Conservation (phyloP, 2,329 filamentous ascomycete genomes). For the Ceratocystis smalleyi region DNA sequence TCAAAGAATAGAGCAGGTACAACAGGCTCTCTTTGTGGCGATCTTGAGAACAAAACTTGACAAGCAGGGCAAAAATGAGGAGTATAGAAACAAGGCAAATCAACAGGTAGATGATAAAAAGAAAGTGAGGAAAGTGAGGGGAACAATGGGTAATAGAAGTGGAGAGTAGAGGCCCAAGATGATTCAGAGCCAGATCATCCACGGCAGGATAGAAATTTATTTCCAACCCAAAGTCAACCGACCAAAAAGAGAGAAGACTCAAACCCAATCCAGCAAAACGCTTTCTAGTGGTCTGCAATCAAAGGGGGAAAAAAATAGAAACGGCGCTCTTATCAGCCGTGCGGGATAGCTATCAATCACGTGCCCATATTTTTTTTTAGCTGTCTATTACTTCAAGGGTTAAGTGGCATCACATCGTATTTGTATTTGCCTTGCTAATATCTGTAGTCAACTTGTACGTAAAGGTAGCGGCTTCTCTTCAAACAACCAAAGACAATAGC, state of each 20-base stretch:
- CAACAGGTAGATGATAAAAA: background rate
- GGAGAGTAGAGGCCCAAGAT: background rate
- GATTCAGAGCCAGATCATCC: slow-evolving; percentile 6
- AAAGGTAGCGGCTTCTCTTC: no score
- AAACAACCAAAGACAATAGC: no score
- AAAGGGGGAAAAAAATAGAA: background rate
- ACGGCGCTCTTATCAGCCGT: slow-evolving; percentile 13
- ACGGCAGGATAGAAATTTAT: background rate
- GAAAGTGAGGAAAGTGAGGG: background rate
- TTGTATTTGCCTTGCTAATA: no score
- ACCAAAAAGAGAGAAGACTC: background rate
- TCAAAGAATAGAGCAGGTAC: background rate
- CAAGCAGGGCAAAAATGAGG: background rate
- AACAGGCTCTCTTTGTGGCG: background rate
- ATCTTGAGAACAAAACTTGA: background rate
- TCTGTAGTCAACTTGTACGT: no score
- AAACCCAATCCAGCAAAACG: slow-evolving; percentile 1
- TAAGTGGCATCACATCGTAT: no score
- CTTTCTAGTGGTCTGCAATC: background rate
- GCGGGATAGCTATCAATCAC: slow-evolving; percentile 16
- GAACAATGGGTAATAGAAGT: background rate
- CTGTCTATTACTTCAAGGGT: background rate
- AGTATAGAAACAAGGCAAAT: background rate
- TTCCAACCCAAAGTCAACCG: background rate
- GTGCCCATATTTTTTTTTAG: slow-evolving; percentile 4